Percentiles rank a stretch among this genome's conserved stretches.
Conservation (phyloP, 352 stramenopile species). For the Phytophthora capsici region DNA sequence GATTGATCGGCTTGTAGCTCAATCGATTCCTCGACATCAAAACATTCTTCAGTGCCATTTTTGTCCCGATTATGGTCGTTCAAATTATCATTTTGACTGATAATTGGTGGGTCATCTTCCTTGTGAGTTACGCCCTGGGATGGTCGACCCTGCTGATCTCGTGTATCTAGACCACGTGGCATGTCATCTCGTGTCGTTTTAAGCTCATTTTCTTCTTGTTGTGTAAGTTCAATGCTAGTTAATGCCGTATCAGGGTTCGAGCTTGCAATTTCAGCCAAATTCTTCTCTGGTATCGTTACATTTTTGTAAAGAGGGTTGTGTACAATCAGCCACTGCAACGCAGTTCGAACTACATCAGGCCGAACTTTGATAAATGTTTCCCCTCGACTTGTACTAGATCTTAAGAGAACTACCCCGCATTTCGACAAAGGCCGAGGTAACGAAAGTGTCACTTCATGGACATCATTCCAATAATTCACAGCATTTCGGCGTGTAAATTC, state of each 20-base stretch:
- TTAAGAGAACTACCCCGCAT: neutral
- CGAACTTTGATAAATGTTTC: neutral
- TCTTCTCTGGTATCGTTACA: constrained; percentile 13
- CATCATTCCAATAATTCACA: constrained; percentile 21
- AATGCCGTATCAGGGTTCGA: neutral
- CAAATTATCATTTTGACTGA: too few relatives aligned
- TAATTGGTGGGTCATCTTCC: too few relatives aligned
- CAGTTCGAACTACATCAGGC: constrained; percentile 5
- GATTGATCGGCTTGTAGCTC: neutral
- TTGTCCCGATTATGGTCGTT: too few relatives aligned
- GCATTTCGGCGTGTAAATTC: neutral
- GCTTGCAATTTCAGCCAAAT: neutral
- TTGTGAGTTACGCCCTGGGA: too few relatives aligned
- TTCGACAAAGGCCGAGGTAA: neutral
- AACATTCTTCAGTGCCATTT: too few relatives aligned
- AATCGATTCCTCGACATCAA: neutral
- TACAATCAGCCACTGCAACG: constrained; percentile 10
- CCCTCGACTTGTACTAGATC: neutral
- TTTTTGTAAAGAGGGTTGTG: constrained; percentile 9
- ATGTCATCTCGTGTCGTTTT: too few relatives aligned
- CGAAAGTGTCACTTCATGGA: neutral
- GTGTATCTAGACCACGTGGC: too few relatives aligned
- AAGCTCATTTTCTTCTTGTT: constrained; percentile 12
- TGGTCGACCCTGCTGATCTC: too few relatives aligned
- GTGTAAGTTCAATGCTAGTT: neutral